phyloP scores from a whole-genome alignment of 2,329 filamentous ascomycete species.

The Parastagonospora avenae region DNA sequence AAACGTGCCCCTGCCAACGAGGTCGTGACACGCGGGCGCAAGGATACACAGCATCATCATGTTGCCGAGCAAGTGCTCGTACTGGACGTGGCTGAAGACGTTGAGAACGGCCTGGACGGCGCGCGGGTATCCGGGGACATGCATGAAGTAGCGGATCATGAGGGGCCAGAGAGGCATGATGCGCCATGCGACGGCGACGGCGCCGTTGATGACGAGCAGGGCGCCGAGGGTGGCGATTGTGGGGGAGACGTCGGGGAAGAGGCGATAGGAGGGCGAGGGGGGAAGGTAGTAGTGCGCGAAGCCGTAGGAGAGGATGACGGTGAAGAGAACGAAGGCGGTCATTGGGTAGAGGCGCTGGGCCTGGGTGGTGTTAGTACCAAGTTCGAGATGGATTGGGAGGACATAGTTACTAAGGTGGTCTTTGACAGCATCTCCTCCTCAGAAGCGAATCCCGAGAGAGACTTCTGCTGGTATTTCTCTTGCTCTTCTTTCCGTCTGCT shows the following conservation, averaged over 20 bases:
- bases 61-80: slow-evolving; percentile 65
- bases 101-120: slow-evolving; percentile 66
- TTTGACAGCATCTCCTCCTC: slow-evolving; percentile 33
- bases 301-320: slow-evolving; percentile 28
- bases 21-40: slow-evolving; percentile 55
- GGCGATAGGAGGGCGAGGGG: slow-evolving; percentile 34
- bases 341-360: slow-evolving; percentile 44
- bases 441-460: slow-evolving; percentile 29
- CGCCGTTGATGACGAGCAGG: slow-evolving; percentile 65
- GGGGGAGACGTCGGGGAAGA: slow-evolving; percentile 41
- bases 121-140: slow-evolving; percentile 60
- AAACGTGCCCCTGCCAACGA: slow-evolving; percentile 43
- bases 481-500: slow-evolving; percentile 35
- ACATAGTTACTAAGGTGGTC: slow-evolving; percentile 37
- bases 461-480: slow-evolving; percentile 32
- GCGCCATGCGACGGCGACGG: slow-evolving; percentile 65
- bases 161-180: slow-evolving; percentile 67
- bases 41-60: slow-evolving; percentile 69
- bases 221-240: slow-evolving; percentile 58
- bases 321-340: slow-evolving; percentile 39
- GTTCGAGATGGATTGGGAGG: not conserved
- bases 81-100: slow-evolving; percentile 70
- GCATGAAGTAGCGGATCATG: slow-evolving; percentile 66
- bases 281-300: slow-evolving; percentile 42
- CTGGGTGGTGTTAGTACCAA: slow-evolving; percentile 14